phyloP scores from a whole-genome alignment of 192 early-diverging fungal species.

The Dispira simplex region DNA sequence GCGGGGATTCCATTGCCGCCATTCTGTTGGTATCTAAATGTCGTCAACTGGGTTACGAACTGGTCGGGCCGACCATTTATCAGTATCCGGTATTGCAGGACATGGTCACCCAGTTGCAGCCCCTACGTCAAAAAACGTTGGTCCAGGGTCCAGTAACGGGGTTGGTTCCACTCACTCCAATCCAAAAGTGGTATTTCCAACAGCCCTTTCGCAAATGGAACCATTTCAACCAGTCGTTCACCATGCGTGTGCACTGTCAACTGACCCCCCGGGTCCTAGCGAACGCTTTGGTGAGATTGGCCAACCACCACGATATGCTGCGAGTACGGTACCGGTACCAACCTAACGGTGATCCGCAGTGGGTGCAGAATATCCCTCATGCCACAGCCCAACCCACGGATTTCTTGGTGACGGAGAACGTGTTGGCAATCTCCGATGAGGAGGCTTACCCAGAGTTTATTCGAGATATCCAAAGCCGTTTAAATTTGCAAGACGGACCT shows the following conservation, averaged over 20 bases:
- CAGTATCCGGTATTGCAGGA: background rate
- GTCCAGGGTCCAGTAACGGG: background rate
- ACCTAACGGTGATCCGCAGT: background rate
- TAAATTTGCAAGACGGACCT: background rate
- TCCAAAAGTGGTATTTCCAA: background rate
- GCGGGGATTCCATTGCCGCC: constrained; percentile 1
- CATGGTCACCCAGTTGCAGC: background rate
- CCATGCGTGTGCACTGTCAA: background rate
- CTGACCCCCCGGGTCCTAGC: background rate
- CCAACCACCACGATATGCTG: constrained; percentile 5
- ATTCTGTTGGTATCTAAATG: background rate
- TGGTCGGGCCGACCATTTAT: background rate
- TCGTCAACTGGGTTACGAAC: background rate
- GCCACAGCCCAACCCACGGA: background rate
- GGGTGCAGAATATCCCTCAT: background rate
- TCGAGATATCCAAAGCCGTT: background rate
- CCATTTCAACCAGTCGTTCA: constrained; percentile 12
- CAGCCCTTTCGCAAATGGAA: background rate
- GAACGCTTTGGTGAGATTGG: background rate
- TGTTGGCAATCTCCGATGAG: background rate
- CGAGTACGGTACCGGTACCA: background rate
- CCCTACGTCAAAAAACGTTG: too few species aligned
- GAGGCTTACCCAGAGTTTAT: background rate
- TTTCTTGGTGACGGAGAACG: background rate
- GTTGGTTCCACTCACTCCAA: background rate